These are phyloP conservation scores for Aureobasidium sp. DNA, from an alignment of 2,329 filamentous ascomycete species.

Conservation along the genomic window DNA sequence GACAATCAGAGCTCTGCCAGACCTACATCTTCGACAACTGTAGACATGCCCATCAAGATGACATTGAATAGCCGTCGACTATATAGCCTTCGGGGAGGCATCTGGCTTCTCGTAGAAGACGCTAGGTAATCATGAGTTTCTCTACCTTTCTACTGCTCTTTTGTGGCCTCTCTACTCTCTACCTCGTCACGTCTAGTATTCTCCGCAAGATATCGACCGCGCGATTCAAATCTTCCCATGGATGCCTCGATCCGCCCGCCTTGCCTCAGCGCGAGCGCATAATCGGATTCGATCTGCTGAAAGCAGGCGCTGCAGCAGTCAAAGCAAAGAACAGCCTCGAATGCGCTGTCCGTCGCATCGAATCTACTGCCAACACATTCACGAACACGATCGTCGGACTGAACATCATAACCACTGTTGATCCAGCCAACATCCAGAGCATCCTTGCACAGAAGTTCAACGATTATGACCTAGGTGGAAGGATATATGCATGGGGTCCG, in stretches of 20 bases:
- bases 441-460: slow-evolving; percentile 35
- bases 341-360: background rate
- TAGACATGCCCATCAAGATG: background rate
- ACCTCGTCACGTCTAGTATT: background rate
- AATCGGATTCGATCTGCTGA: background rate
- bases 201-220: background rate
- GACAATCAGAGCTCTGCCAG: background rate
- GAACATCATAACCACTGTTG: slow-evolving; percentile 18
- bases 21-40: background rate
- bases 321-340: background rate
- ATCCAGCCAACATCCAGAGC: slow-evolving; percentile 38
- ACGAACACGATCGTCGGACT: background rate
- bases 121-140: background rate
- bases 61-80: background rate
- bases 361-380: background rate
- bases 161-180: background rate
- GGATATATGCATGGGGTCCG: background rate
- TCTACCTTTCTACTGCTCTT: background rate
- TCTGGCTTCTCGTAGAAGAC: background rate
- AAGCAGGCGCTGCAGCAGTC: background rate
- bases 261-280: slow-evolving; percentile 2
- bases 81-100: background rate
- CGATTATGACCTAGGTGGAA: slow-evolving; percentile 25
- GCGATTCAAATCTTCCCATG: background rate
- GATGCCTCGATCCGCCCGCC: background rate